Base-by-base conservation (phyloP, 2,329 filamentous ascomycete species). In the Apiospora kogelbergensis region DNA sequence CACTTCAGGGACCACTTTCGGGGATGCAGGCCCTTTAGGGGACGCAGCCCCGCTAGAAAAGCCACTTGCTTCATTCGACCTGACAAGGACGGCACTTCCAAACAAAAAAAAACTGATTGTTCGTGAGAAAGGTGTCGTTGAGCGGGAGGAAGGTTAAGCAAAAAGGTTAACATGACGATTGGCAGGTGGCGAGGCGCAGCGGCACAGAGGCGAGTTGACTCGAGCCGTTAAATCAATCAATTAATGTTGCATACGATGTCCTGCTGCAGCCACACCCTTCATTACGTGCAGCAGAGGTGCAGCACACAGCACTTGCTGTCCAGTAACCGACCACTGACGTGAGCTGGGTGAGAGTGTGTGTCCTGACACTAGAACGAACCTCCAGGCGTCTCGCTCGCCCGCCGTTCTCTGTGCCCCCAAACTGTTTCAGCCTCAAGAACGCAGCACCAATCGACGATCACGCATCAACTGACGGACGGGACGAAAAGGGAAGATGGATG, bases 391-490 rank as follows among this genome's bases (percentile, higher is more conserved):
- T 57, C 48, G 48, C 48, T 57, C 13, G 45, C 45, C 24, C 22
- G 17, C 13, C 22, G 24, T 30, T 9, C 7, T 17, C 24, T 17
- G 10, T 17, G 4, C 24, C 33, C 33, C 70, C 68, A 74, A 74
- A 74, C 72, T 15, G 71, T 72, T 76, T 74, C 72, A 73, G 69
- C 73, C 68, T 73, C 71, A 71, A 37, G 70, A 66, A 70, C 66
- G 45, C 70, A 66, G 70, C 67, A 66, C 71, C 71, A 68, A 69
- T 72, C 40, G 74, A 68, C 72, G 72, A 75, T 75, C 73, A 71
- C 63, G 70, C 71, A 71, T 67, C 68, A 63, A 45, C 60, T 44
- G 37, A 26, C 63, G 37, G 37, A 42, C 37, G 30, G 60, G 22
- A 48, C n/a, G 30, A 46, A 20, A 46, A 20, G 7, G 53, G 30